Evolutionary conservation across 805 yeast species (phyloP), one percentile per base, ranked within the genome.

Genomic region (Candida broadrunensis): DNA sequence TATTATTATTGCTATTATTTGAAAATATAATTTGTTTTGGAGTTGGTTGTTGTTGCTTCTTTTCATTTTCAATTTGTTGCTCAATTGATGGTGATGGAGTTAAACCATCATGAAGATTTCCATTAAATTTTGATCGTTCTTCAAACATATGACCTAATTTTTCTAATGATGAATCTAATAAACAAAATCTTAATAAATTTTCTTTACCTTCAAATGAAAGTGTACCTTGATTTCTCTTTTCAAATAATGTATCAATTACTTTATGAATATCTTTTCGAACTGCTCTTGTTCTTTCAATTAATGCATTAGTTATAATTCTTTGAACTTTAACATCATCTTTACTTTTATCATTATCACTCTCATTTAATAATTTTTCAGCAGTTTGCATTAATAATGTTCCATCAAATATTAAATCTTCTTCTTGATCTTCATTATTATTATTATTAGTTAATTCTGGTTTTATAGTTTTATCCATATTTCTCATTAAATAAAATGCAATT

Each of bases 381-480:
- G 88, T 77, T 56, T 83, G 83, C 52, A 88, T 81, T 36, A 85
- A 69, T 42, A 85, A 64, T 0, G 88, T 75, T 5, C 91, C 93
- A 62, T 85, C 91, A 56, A 81, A 83, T 58, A 85, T 72, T 36
- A 85, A 67, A 47, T 85, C 91, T 56, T 69, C 73, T 58, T 55
- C 53, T 26, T 53, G 45, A 11, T 57, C 56, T 15, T 46, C 41
- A 5, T 39, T 38, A n/a, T 21, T 19, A 4, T 38, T 37, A 14
- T 40, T 21, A 25, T 35, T 41, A 17, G 35, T 36, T 16, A 41
- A 44, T 16, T 52, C 48, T 18, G 48, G 46, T 47, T 63, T 70
- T 49, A 75, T 57, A 19, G 64, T 63, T 25, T 56, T 60, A 50
- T 77, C 80, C 77, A 78, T 72, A 52, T 78, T 78, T 47, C 74